Evolutionary conservation across 2,329 filamentous ascomycete species (phyloP), one percentile per base, ranked within the genome.

Genomic region (Curvularia lunata): DNA sequence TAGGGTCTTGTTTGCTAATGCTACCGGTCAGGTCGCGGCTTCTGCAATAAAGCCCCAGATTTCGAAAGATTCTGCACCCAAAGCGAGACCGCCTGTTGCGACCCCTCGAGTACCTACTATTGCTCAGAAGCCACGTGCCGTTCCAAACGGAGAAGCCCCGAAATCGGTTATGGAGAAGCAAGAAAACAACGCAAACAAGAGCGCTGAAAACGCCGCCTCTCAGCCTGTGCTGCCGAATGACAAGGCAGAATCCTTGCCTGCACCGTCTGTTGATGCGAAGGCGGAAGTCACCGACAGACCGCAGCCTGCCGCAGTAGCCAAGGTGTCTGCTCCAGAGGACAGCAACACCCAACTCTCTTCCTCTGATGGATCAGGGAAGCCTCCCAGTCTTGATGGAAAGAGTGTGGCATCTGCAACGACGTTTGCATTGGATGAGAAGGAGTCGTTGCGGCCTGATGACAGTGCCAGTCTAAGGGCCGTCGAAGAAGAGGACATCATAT

Each of bases 401-500:
- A 97, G 93, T 75, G 91, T 96, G 68, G 92, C 92, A 4, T 98
- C 94, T 25, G 92, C 91, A 16, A 96, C 92, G 4, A 97, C 94
- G 0, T 97, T 97, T 78, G 92, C 91, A n/a, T 82, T 97, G 73
- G 94, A 98, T 70, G 94, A 98, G 77, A 97, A 97, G 75, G 94
- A 97, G 75, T 97, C 93, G 5, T 83, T 97, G 52, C 89, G 93
- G 12, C 94, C 94, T 8, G 94, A 98, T 77, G 94, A 98, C 73
- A 97, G 94, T 76, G 94, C 94, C 32, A 97, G 93, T 74, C 90
- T 97, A 16, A 92, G 96, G 76, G 91, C 91, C 6, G 88, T 89
- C 12, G 93, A 97, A 64, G 94, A 98, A 68, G 94, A 97, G 68
- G 93, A 97, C 73, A 82, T 88, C 28, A 88, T 91, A 62, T 95